Evolutionary conservation across 2,329 filamentous ascomycete species (phyloP).

Genomic region (Neoarthrinium moseri): DNA sequence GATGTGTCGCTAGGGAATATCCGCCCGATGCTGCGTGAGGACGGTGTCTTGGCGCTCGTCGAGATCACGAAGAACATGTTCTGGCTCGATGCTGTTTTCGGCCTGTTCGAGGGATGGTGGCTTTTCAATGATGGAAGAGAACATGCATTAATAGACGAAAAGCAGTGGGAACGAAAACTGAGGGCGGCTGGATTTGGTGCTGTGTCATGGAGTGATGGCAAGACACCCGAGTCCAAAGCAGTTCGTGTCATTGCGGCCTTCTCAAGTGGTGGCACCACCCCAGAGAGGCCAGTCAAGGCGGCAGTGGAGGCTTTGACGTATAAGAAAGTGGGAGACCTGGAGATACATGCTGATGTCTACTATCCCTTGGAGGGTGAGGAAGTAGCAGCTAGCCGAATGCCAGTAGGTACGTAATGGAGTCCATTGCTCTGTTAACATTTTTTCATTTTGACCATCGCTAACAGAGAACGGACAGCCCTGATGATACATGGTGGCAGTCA

Average conservation of each 20-base stretch:
- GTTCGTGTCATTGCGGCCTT: conserved; percentile 24
- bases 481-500: conserved; percentile 47
- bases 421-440: too few relatives aligned
- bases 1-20: conserved; percentile 22
- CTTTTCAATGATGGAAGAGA: conserved; percentile 24
- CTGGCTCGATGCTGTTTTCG: conserved; percentile 31
- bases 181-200: conserved; percentile 18
- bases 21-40: conserved; percentile 23
- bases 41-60: conserved; percentile 27
- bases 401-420: conserved; percentile 10
- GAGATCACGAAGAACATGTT: conserved; percentile 28
- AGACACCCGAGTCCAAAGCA: conserved; percentile 20
- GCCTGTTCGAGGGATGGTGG: conserved; percentile 36
- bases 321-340: conserved; percentile 15
- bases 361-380: conserved; percentile 19
- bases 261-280: background rate
- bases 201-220: conserved; percentile 24
- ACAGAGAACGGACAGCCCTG: too few relatives aligned
- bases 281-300: background rate
- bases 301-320: conserved; percentile 17
- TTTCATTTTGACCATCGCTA: too few relatives aligned
- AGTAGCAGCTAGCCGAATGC: background rate
- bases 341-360: conserved; percentile 32
- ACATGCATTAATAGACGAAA: conserved; percentile 23
- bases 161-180: conserved; percentile 20